Evolutionary conservation across 208 protist genomes (phyloP).

Genomic region (Kentomonas sorsogonicus): DNA sequence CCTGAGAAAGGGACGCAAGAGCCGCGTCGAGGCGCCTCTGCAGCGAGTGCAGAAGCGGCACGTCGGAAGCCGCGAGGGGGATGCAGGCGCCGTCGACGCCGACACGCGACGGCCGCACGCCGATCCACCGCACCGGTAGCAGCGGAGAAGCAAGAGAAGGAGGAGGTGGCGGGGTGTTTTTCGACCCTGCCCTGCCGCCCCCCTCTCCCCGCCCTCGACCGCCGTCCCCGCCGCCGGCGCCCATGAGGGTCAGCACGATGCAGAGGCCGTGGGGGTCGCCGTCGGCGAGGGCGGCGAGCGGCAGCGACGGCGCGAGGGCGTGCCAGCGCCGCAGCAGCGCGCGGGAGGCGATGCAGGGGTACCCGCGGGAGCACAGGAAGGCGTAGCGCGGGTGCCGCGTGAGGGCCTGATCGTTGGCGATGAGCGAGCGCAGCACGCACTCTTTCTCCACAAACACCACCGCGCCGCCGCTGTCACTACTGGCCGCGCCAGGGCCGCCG

Average conservation of each 20-base stretch:
- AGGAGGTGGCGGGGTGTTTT: too few species aligned
- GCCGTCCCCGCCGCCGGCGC: too few species aligned
- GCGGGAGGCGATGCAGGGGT: constrained; percentile 65
- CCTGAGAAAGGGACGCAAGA: too few species aligned
- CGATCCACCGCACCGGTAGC: too few species aligned
- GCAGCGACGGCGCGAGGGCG: constrained; percentile 29
- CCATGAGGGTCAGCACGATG: constrained; percentile 65
- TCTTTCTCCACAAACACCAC: constrained; percentile 83
- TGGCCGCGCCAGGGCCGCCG: not conserved
- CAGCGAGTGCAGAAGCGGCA: too few species aligned
- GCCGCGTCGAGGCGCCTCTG: too few species aligned
- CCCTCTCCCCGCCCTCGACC: too few species aligned
- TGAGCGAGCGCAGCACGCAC: constrained; percentile 39
- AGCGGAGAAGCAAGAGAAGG: too few species aligned
- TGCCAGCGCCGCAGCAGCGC: constrained; percentile 43
- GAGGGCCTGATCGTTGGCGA: constrained; percentile 6
- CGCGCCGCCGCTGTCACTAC: constrained; percentile 5
- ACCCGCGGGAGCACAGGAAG: constrained; percentile 74
- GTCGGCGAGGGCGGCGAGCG: constrained; percentile 60
- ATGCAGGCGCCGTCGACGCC: too few species aligned
- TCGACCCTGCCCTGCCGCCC: too few species aligned
- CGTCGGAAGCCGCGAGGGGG: too few species aligned
- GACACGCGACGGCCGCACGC: too few species aligned
- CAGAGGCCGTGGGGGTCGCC: constrained; percentile 76
- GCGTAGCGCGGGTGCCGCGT: not conserved